Evolutionary conservation across 768 basidiomycete species (phyloP), one percentile per base, ranked within the genome.

Genomic region (Arthromyces matolae): DNA sequence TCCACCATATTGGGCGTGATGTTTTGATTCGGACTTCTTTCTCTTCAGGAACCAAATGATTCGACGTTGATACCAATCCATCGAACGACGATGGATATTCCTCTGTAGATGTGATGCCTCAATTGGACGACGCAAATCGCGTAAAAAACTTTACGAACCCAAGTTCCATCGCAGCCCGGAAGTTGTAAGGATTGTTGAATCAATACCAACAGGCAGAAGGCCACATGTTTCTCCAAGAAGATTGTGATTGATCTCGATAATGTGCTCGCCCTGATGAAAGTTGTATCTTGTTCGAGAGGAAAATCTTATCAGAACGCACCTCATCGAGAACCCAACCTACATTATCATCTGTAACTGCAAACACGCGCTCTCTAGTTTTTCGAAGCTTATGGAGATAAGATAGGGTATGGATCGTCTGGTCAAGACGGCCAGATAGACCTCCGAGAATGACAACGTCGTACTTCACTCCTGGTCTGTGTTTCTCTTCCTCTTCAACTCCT

Each of bases 391-490:
- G 80, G 1, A 98, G 67, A 39, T 85, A 78, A 2, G 93, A 89
- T 9, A 99, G 75, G 0, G 90, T 86, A 59, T 96, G 93, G 4
- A 94, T 73, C 0, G 93, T 96, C 59, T 99, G 96, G 64, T 99
- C 96, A 3, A 99, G 72, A 22, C 96, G 81, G 0, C 96, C 96
- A 4, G 88, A 78, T 2, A 99, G 71, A 0, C 96, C 94, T 5
- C 96, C 94, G 1, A 95, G 76, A 25, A 99, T 66, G 38, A 97
- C 66, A 19, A 89, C 73, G 40, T 86, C 81, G 54, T 83, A 80
- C 73, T 28, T 83, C 69, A 61, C 80, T 81, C 54, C 68, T 52
- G 44, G 55, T 59, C 7, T 63, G 64, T 37, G 74, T 70, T 56
- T 49, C 57, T 93, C 90, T 49, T 71, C 74, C 44, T 79, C 77